Percentiles rank a stretch among this genome's conserved stretches.
Conservation (phyloP, 257 asterid species). For the Perilla frutescens region DNA sequence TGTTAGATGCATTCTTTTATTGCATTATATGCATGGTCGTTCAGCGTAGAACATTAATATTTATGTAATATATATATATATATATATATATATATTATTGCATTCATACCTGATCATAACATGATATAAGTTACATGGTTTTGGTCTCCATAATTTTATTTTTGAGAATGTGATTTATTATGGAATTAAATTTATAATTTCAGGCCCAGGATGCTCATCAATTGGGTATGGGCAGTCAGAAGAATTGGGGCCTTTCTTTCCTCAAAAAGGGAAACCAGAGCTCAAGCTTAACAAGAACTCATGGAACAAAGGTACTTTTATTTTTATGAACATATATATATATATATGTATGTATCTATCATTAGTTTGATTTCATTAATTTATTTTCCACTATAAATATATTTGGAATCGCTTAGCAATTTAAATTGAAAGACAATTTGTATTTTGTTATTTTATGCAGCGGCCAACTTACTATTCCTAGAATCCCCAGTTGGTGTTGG, state of each 20-base stretch:
- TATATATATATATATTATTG: too few relatives aligned
- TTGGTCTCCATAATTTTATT: too few relatives aligned
- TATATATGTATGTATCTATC: too few relatives aligned
- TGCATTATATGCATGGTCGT: too few relatives aligned
- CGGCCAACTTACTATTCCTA: slow-evolving; percentile 75
- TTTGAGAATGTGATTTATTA: background rate
- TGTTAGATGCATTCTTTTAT: too few relatives aligned
- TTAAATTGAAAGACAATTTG: too few relatives aligned
- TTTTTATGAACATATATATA: background rate
- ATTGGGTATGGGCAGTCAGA: slow-evolving; percentile 82
- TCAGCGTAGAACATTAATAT: too few relatives aligned
- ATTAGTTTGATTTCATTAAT: background rate
- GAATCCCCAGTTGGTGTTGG: slow-evolving; percentile 96
- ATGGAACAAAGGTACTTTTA: slow-evolving; percentile 76
- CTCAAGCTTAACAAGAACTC: slow-evolving; percentile 67
- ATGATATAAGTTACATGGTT: too few relatives aligned
- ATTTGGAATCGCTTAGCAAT: background rate
- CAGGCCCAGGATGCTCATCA: slow-evolving; percentile 98
- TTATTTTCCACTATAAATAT: background rate
- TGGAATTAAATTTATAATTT: background rate
- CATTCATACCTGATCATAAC: too few relatives aligned
- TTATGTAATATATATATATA: too few relatives aligned
- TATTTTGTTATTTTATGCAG: slow-evolving; percentile 36
- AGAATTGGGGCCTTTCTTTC: slow-evolving; percentile 86
- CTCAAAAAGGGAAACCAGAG: slow-evolving; percentile 70